phyloP scores from a whole-genome alignment of 805 yeast species.

The Tetrapisispora iriomotensis region DNA sequence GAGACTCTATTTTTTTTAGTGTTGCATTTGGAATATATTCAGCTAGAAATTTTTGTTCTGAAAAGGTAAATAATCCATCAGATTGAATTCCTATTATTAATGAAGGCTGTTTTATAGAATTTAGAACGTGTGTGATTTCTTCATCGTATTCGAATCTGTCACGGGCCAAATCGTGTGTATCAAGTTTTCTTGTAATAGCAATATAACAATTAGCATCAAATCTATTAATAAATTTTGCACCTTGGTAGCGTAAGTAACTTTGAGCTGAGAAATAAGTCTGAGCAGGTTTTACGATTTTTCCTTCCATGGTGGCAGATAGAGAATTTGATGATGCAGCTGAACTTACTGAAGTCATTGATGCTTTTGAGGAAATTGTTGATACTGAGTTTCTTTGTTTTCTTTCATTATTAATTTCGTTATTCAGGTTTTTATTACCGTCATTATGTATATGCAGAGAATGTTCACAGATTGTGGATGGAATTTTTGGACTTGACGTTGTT shows the following conservation, averaged over 20 bases:
- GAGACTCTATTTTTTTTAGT: constrained; percentile 69
- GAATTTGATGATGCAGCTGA: constrained; percentile 20
- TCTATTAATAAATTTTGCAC: constrained; percentile 75
- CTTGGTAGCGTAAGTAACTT: constrained; percentile 88
- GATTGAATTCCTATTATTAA: constrained; percentile 81
- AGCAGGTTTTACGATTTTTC: constrained; percentile 25
- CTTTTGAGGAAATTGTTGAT: constrained; percentile 15
- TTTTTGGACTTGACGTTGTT: neutral
- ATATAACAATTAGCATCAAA: constrained; percentile 97
- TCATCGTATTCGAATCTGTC: constrained; percentile 43
- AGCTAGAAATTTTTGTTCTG: constrained; percentile 83
- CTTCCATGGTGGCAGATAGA: constrained; percentile 14
- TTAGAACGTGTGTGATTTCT: constrained; percentile 39
- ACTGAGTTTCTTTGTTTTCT: constrained; percentile 6
- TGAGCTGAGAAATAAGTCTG: constrained; percentile 85
- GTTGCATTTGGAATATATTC: constrained; percentile 58
- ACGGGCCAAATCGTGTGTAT: constrained; percentile 88
- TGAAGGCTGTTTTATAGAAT: constrained; percentile 59
- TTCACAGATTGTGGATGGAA: constrained; percentile 39
- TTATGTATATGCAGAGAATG: constrained; percentile 81
- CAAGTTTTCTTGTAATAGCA: constrained; percentile 84
- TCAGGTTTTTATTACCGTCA: constrained; percentile 51
- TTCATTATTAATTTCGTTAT: constrained; percentile 2
- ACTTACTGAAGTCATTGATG: constrained; percentile 20
- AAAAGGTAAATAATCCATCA: constrained; percentile 85